Base-by-base conservation (phyloP, 345 rosid genomes). In the Kandelia obovata region DNA sequence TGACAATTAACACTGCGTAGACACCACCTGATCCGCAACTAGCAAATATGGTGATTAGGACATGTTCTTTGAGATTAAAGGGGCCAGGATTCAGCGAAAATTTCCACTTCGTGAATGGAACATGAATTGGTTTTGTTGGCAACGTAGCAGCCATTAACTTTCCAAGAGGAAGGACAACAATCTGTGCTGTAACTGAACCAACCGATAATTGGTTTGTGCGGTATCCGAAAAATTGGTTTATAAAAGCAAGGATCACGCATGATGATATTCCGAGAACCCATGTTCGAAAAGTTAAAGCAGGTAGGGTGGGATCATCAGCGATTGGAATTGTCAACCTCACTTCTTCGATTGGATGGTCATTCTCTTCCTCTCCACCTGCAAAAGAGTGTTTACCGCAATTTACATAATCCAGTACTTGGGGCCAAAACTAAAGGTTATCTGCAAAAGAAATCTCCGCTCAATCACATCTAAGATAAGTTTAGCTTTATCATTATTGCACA, bases 11-110 rank as follows among this genome's bases (percentile, higher is more conserved):
- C 0, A 72, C 57, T 15, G 80, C 86, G 67, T 71, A 75, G 28
- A 73, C 80, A 23, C 73, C 58, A 21, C 67, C 27, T 0, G 80
- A 30, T 21, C 88, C 83, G 62, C 76, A 71, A 53, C 43, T 73
- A 2, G 89, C 76, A 21, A 85, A 76, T 32, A 85, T 83, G 27
- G 83, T 83, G 66, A 83, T 72, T 66, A 83, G 57, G 1, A 65
- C 87, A 10, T 85, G 87, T 71, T 83, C 89, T 59, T 85, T 85
- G 65, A 83, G 2, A 39, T 46, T 77, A 73, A 83, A 83, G 0
- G 87, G 89, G 34, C 89, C 89, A 0, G 89, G 86, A 81, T 83
- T 83, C 74, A 86, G 6, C 1, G 87, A 79, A 65, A 86, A 82
- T 0, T 79, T 66, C 86, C 84, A 83, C n/a, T 68, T 72, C 0